Evolutionary conservation across 192 early-diverging fungal species (phyloP), one percentile per base, ranked within the genome.

Genomic region (Mortierella alpina): DNA sequence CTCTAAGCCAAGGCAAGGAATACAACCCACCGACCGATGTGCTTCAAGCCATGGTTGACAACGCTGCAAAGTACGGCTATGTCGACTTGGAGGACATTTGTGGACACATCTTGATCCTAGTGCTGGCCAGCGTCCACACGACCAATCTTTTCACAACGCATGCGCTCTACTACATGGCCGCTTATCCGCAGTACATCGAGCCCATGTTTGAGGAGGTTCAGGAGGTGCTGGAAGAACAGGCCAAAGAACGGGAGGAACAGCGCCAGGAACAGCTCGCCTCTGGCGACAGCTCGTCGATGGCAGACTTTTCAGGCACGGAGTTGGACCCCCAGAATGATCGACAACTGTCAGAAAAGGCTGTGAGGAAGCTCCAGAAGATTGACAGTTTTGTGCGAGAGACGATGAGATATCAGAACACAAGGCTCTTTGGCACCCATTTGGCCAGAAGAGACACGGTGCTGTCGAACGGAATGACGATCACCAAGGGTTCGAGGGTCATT

Each of bases 301-400:
- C 40, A 5, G 65, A 45, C 17, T 68, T 75, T 52, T 40, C 20
- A 7, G 51, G 51, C 6, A 54, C 65, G 6, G 76, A 66, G 8
- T 49, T 79, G 52, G 69, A 79, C 45, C 68, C 70, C 2, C 42
- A 61, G 0, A 31, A 67, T 40, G 77, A 84, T 62, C 45, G 65
- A 1, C 68, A 72, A 18, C 23, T 75, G 7, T 71, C 65, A 0
- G 64, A 65, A 15, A 59, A 18, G 15, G 72, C 73, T 11, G 17
- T 86, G 20, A 85, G 78, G 73, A 55, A 64, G 17, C 59, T 86
- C 60, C 82, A 72, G 20, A 65, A 78, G 14, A 83, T 86, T 60
- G 85, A 86, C 48, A 82, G 77, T 41, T 83, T 82, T 61, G 58
- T 83, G 2, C 72, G 85, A 1, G 85, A 86, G 60, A 48, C 73